Evolutionary conservation across 768 basidiomycete genomes (phyloP).

Genomic region (Naganishia kalamii): DNA sequence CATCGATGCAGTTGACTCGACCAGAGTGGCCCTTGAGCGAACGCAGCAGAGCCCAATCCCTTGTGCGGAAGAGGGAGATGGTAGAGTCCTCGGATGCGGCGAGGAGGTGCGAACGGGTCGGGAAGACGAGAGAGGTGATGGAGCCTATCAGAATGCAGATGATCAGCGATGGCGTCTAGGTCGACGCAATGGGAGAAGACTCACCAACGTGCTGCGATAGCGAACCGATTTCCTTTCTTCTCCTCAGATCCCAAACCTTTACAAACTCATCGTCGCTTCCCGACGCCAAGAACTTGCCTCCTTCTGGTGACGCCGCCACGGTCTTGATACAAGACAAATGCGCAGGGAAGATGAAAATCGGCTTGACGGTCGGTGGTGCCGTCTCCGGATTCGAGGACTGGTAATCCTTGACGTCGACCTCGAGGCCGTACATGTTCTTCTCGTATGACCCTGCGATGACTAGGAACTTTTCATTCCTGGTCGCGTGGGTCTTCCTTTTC

Average conservation of each 20-base stretch:
- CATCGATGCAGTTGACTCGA: constrained; percentile 77
- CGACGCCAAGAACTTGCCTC: constrained; percentile 93
- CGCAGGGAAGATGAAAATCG: constrained; percentile 93
- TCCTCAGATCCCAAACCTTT: constrained; percentile 90
- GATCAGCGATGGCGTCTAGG: not conserved
- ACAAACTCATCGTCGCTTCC: constrained; percentile 94
- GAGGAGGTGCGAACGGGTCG: constrained; percentile 79
- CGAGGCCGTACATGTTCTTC: constrained; percentile 84
- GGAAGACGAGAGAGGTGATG: constrained; percentile 79
- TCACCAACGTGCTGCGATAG: constrained; percentile 90
- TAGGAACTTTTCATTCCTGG: constrained; percentile 54
- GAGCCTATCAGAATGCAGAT: constrained; percentile 58
- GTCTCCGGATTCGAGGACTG: constrained; percentile 27
- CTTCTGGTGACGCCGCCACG: constrained; percentile 75
- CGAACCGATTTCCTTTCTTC: constrained; percentile 88
- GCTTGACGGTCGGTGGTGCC: constrained; percentile 45
- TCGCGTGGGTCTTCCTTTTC: not conserved
- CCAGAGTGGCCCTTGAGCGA: constrained; percentile 88
- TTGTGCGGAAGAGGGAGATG: constrained; percentile 78
- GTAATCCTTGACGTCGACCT: constrained; percentile 37
- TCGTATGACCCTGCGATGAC: constrained; percentile 91
- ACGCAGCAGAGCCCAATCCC: constrained; percentile 88
- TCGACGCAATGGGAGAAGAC: constrained; percentile 28
- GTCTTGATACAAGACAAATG: constrained; percentile 89
- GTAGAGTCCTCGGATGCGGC: constrained; percentile 91